phyloP scores from a whole-genome alignment of 1,139 yeast genomes.

The Suhomyces kunorum region DNA sequence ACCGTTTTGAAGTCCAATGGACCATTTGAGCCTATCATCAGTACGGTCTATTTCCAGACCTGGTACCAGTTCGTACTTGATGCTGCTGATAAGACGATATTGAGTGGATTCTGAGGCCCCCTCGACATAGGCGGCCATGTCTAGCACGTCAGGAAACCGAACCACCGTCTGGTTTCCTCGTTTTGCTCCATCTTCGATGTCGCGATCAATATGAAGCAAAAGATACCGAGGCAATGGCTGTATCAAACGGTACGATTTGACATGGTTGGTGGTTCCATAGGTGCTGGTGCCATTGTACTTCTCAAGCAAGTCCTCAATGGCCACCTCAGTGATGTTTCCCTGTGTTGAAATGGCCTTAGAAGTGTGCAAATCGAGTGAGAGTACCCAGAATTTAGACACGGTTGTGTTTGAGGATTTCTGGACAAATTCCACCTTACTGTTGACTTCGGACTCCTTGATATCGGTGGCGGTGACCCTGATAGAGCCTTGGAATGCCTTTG shows the following conservation, averaged over 20 bases:
- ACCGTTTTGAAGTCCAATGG: conserved; percentile 47
- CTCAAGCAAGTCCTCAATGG: conserved; percentile 45
- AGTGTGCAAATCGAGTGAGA: conserved; percentile 58
- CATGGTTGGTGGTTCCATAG: conserved; percentile 22
- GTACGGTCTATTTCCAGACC: conserved; percentile 24
- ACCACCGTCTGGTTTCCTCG: conserved; percentile 65
- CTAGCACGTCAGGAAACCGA: conserved; percentile 52
- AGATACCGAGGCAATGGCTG: conserved; percentile 53
- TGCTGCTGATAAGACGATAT: conserved; percentile 53
- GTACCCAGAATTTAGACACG: conserved; percentile 54
- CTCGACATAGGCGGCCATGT: conserved; percentile 36
- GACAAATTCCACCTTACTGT: conserved; percentile 26
- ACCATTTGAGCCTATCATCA: conserved; percentile 47
- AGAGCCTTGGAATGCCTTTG: conserved; percentile 53
- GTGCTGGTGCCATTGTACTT: conserved; percentile 42
- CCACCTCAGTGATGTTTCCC: conserved; percentile 54
- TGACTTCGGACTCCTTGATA: conserved; percentile 20
- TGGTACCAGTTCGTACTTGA: conserved; percentile 44
- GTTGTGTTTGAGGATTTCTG: conserved; percentile 18
- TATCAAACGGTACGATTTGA: conserved; percentile 41
- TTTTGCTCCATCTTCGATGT: conserved; percentile 27
- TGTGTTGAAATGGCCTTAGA: conserved; percentile 51
- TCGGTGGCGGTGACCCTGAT: conserved; percentile 36
- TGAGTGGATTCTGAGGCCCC: conserved; percentile 19
- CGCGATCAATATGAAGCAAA: conserved; percentile 57